Evolutionary conservation across 768 basidiomycete species (phyloP), one percentile per base, ranked within the genome.

Genomic region (Mycena sanguinolenta): DNA sequence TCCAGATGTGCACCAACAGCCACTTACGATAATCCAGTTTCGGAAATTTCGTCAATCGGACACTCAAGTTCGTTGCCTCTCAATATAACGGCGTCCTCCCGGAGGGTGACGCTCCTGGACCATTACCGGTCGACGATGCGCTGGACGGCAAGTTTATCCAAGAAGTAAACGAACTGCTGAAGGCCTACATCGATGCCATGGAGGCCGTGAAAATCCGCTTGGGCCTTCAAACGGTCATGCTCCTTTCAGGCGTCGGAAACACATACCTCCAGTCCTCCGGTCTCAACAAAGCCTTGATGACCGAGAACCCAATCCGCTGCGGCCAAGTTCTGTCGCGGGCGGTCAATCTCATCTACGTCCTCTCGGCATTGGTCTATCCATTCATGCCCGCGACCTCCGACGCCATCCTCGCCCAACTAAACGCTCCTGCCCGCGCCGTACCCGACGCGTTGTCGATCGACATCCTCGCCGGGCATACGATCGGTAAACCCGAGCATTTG

Each of bases 21-120:
- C 54, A 58, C 36, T 71, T 42, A 21, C 13, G 17, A 49, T 9
- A 28, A 21, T 34, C 38, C 63, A 95, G 95, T 82, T 94, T 99
- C 75, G 98, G 98, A 52, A 99, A 99, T 84, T 99, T 98, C 75
- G 94, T 99, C 73, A 99, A 99, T 80, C 93, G 98, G 30, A 86
- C 90, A 21, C 85, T 99, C 78, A 98, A 98, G 81, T 99, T 99
- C 78, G 89, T 96, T 34, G 89, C 92, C 8, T 92, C 94, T 7
- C 95, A 95, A 77, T 97, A 92, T 77, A 88, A 90, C 62, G 82
- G 93, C 58, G 81, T 92, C 50, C 85, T 99, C 42, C 96, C 97
- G 0, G 95, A 97, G 59, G 88, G 93, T 21, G 93, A 95, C 71
- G 82, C 83, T 23, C 86, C 88, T 10, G 94, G 94, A 8, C 89